Percentiles rank a stretch among this genome's conserved stretches.
Conservation (phyloP, 306 rosid genomes). For the Mimosa bimucronata region DNA sequence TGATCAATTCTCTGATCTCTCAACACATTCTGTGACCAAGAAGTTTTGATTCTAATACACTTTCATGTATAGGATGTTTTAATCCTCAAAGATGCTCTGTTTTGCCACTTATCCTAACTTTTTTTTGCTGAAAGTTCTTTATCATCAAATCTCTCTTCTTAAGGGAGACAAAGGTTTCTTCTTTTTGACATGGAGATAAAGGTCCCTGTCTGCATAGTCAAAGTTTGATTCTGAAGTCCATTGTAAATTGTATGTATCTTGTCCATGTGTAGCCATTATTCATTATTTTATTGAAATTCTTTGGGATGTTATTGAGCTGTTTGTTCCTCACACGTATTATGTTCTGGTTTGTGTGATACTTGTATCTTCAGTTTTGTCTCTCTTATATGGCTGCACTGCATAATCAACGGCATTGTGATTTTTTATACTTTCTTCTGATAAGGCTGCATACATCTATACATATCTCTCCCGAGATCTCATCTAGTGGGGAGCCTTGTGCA, state of each 20-base stretch:
- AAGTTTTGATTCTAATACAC: slow-evolving; percentile 31
- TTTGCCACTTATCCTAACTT: slow-evolving; percentile 15
- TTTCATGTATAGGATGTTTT: slow-evolving; percentile 14
- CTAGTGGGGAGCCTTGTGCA: too few species aligned
- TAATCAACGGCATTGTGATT: not conserved
- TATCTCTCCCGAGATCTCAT: too few species aligned
- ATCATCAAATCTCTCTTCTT: slow-evolving; percentile 34
- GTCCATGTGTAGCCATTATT: slow-evolving; percentile 48
- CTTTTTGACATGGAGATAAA: slow-evolving; percentile 36
- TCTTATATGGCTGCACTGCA: not conserved
- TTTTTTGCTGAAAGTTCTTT: slow-evolving; percentile 36
- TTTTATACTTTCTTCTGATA: not conserved
- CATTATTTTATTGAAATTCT: slow-evolving; percentile 27
- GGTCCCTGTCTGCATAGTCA: slow-evolving; percentile 35
- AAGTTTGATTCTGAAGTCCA: slow-evolving; percentile 34
- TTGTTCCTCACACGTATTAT: slow-evolving; percentile 15
- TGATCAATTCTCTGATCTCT: slow-evolving; percentile 40
- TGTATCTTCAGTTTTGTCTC: not conserved
- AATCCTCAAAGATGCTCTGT: slow-evolving; percentile 7
- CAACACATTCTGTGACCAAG: slow-evolving; percentile 28
- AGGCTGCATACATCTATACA: not conserved
- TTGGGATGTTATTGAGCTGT: slow-evolving; percentile 8
- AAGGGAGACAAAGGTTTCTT: slow-evolving; percentile 27
- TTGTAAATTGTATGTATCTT: slow-evolving; percentile 35
- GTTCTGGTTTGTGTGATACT: slow-evolving; percentile 20